Evolutionary conservation across 495 filamentous ascomycete genomes (phyloP).

Genomic region (Xylaria curta): DNA sequence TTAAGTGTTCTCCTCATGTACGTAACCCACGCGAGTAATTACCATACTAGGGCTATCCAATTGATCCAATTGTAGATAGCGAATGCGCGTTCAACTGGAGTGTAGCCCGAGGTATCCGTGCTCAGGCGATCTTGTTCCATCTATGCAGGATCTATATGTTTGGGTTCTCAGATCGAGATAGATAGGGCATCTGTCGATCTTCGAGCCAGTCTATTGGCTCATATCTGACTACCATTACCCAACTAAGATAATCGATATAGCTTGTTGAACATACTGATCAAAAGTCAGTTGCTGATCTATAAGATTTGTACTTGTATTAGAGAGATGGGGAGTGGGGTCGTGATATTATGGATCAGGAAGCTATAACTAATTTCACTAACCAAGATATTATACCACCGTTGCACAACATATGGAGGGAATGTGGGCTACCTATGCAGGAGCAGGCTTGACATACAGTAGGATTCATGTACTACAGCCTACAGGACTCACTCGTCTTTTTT

Average conservation of each 20-base stretch:
- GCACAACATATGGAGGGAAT: neutral
- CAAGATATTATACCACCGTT: neutral
- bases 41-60: neutral
- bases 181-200: constrained; percentile 13
- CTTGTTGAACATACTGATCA: neutral
- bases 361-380: constrained; percentile 17
- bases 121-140: constrained; percentile 5
- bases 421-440: neutral
- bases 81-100: neutral
- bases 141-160: neutral
- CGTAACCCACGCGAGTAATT: constrained; percentile 16
- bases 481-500: neutral
- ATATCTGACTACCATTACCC: neutral
- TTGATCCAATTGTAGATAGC: neutral
- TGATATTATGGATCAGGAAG: constrained; percentile 1
- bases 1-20: neutral
- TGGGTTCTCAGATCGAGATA: constrained; percentile 12
- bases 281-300: neutral
- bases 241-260: neutral
- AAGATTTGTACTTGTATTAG: constrained; percentile 16
- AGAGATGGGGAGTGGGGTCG: constrained; percentile 1
- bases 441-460: neutral
- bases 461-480: neutral
- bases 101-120: neutral
- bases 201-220: neutral